phyloP scores from a whole-genome alignment of 1,284 basidiomycete species.

The Rhodofomes roseus region DNA sequence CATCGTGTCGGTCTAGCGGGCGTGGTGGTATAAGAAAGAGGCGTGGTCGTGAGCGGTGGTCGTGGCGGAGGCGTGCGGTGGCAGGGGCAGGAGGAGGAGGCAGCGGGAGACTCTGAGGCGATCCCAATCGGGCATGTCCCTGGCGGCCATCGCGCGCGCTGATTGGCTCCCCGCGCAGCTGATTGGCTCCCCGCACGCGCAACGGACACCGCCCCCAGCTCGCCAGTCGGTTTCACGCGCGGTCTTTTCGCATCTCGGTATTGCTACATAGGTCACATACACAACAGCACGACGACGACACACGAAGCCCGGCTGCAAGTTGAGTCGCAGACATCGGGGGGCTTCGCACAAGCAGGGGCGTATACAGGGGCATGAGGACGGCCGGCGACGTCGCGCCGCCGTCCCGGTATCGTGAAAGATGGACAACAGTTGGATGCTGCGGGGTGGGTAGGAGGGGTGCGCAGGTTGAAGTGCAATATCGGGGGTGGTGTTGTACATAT shows the following conservation, averaged over 20 bases:
- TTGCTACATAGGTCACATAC: slow-evolving; percentile 15
- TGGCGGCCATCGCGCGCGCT: slow-evolving; percentile 2
- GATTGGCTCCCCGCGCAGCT: not conserved
- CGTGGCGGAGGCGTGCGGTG: not conserved
- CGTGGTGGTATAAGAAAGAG: not conserved
- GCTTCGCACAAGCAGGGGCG: slow-evolving; percentile 3
- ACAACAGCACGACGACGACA: slow-evolving; percentile 13
- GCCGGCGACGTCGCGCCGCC: not conserved
- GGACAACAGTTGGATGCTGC: slow-evolving; percentile 13
- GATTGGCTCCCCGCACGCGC: not conserved
- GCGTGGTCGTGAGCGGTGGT: not conserved
- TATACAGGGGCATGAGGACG: slow-evolving; percentile 6
- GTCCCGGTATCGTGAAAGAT: slow-evolving; percentile 7
- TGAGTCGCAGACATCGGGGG: slow-evolving; percentile 24
- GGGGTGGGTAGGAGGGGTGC: slow-evolving; percentile 6
- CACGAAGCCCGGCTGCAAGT: slow-evolving; percentile 27
- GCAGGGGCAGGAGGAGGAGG: not conserved
- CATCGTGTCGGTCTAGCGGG: slow-evolving; percentile 11
- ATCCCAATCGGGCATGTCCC: slow-evolving; percentile 9
- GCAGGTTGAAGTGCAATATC: slow-evolving; percentile 30
- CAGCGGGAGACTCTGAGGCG: not conserved
- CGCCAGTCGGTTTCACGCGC: not conserved
- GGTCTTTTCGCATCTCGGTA: not conserved
- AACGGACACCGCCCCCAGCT: not conserved
- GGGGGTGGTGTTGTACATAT: slow-evolving; percentile 5